Percentiles rank a stretch among this genome's conserved stretches.
Evolutionary conservation across 139 green algal species (phyloP).

Genomic region (Chlorella sorokiniana): DNA sequence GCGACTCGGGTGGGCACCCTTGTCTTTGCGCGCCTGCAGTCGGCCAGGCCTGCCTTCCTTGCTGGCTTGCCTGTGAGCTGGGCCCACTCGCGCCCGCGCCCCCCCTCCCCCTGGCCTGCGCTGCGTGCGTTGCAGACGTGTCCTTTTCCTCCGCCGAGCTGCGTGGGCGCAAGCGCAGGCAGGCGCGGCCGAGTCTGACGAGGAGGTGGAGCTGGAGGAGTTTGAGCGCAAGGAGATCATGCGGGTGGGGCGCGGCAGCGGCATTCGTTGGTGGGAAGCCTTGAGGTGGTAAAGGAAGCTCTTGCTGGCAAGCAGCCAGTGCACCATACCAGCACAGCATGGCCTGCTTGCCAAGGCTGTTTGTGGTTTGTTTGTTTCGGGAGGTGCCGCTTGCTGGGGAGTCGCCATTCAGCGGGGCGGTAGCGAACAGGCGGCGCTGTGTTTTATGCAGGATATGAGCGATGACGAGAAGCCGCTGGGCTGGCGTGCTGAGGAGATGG

Average conservation of each 20-base stretch:
- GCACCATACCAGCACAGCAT: too few relatives aligned
- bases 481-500: neutral
- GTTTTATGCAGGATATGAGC: constrained; percentile 16
- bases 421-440: neutral
- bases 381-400: too few relatives aligned
- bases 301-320: too few relatives aligned
- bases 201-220: constrained; percentile 31
- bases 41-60: neutral
- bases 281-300: too few relatives aligned
- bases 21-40: neutral
- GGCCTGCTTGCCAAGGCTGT: too few relatives aligned
- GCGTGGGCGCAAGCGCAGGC: constrained; percentile 32
- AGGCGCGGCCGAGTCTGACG: constrained; percentile 3
- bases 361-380: too few relatives aligned
- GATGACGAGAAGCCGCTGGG: constrained; percentile 39
- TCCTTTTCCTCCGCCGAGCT: constrained; percentile 30
- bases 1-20: constrained; percentile 6
- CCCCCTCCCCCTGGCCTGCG: neutral
- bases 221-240: constrained; percentile 37
- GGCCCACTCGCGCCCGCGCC: neutral
- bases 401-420: too few relatives aligned
- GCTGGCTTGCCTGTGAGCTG: neutral
- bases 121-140: neutral
- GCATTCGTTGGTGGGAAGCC: neutral
- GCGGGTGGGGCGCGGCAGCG: neutral